Conservation (phyloP, 441 rosid genomes). For the Adansonia gregorii region DNA sequence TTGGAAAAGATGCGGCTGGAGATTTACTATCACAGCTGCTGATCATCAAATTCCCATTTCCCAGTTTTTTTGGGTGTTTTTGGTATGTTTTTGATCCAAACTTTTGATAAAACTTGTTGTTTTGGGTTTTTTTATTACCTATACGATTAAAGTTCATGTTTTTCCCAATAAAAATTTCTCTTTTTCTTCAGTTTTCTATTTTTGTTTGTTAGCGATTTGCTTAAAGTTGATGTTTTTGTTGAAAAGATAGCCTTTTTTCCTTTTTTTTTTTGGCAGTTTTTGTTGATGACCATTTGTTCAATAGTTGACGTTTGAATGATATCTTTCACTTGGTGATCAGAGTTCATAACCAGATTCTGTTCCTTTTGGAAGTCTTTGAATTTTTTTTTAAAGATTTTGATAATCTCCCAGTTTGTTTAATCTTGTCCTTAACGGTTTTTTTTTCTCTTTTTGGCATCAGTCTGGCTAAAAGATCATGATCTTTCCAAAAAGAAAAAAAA, state of each 20-base stretch:
- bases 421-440: neutral
- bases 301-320: constrained; percentile 14
- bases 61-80: constrained; percentile 24
- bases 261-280: constrained; percentile 25
- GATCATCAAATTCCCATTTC: constrained; percentile 34
- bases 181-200: constrained; percentile 4
- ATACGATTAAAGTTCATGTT: constrained; percentile 18
- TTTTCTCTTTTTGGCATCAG: constrained; percentile 3
- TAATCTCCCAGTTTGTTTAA: constrained; percentile 13
- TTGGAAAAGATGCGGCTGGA: constrained; percentile 60
- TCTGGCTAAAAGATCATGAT: constrained; percentile 31
- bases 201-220: constrained; percentile 1
- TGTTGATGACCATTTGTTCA: constrained; percentile 41
- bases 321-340: constrained; percentile 29
- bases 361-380: constrained; percentile 29
- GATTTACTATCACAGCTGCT: constrained; percentile 57
- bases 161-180: neutral
- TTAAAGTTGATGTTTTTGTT: neutral
- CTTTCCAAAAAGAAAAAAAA: neutral
- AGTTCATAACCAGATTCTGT: constrained; percentile 26
- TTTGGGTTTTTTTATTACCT: neutral
- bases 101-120: neutral
- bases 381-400: constrained; percentile 18
- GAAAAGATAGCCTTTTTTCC: neutral
- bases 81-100: constrained; percentile 39